Percentiles rank a stretch among this genome's conserved stretches.
Evolutionary conservation across 1,284 basidiomycete genomes (phyloP).

Genomic region (Tilletia caries): DNA sequence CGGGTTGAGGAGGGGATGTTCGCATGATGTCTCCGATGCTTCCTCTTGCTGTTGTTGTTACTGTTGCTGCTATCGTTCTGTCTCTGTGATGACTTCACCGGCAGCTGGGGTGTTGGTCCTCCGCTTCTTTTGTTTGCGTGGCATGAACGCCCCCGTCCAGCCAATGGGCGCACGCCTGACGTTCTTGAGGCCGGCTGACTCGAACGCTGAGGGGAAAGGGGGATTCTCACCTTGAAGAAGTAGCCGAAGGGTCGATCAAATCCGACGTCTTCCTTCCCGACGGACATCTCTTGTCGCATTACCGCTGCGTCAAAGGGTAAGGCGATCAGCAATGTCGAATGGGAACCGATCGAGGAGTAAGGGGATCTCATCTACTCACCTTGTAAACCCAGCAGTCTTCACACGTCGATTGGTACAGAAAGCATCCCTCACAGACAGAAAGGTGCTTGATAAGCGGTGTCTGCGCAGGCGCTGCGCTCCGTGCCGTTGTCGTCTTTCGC

Average conservation of each 20-base stretch:
- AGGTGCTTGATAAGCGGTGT: constrained; percentile 16
- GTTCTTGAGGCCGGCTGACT: constrained; percentile 1
- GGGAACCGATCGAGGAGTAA: too few species aligned
- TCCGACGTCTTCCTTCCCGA: constrained; percentile 75
- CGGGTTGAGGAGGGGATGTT: constrained; percentile 16
- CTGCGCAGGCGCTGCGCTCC: not conserved
- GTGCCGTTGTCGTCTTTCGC: not conserved
- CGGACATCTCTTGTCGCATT: constrained; percentile 70
- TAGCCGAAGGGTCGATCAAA: constrained; percentile 84
- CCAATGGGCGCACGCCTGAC: not conserved
- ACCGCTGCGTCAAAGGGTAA: constrained; percentile 60
- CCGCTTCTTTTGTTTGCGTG: not conserved
- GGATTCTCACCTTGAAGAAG: constrained; percentile 73
- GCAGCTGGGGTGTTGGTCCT: constrained; percentile 21
- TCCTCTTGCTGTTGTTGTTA: not conserved
- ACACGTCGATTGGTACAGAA: constrained; percentile 77
- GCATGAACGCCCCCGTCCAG: constrained; percentile 3
- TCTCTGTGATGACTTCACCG: constrained; percentile 13
- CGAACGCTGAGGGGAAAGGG: too few species aligned
- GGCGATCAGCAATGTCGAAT: not conserved
- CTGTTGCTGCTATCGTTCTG: not conserved
- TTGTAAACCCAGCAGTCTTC: constrained; percentile 36
- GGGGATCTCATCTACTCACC: constrained; percentile 15
- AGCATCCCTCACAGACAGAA: constrained; percentile 82
- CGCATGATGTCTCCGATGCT: constrained; percentile 1